phyloP scores from a whole-genome alignment of 257 asterid genomes.

The Solanum appendiculatum region DNA sequence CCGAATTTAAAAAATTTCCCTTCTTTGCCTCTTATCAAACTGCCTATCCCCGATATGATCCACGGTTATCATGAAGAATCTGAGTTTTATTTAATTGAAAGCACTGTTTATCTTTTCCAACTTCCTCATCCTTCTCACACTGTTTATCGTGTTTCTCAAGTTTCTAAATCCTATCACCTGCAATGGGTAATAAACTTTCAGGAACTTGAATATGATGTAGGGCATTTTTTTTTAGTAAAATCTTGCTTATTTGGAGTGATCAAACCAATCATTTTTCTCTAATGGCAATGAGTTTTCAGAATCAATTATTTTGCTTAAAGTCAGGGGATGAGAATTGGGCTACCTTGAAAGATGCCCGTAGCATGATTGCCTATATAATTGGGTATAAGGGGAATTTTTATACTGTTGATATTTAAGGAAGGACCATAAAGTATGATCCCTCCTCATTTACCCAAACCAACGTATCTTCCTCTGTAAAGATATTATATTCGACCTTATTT shows the following conservation, averaged over 20 bases:
- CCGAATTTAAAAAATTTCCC: neutral
- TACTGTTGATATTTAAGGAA: neutral
- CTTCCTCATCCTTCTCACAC: neutral
- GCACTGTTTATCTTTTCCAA: neutral
- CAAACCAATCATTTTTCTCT: neutral
- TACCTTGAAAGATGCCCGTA: neutral
- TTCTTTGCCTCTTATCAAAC: neutral
- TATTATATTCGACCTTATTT: too few relatives aligned
- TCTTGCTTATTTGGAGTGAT: neutral
- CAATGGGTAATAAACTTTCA: too few relatives aligned
- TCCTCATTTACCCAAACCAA: neutral
- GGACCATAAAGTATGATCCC: neutral
- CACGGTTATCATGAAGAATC: too few relatives aligned
- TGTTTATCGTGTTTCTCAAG: neutral
- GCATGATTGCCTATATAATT: neutral
- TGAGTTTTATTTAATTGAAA: neutral
- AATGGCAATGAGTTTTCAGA: neutral
- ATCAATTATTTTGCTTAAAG: neutral
- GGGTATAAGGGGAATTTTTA: too few relatives aligned
- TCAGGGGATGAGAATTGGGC: neutral
- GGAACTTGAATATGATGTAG: too few relatives aligned
- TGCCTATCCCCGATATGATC: neutral
- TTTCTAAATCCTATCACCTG: too few relatives aligned
- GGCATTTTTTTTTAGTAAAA: too few relatives aligned
- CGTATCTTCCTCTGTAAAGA: neutral